These are phyloP conservation scores for Emydomyces testavorans DNA, from an alignment of 2,329 filamentous ascomycete species.

Conservation along the genomic window DNA sequence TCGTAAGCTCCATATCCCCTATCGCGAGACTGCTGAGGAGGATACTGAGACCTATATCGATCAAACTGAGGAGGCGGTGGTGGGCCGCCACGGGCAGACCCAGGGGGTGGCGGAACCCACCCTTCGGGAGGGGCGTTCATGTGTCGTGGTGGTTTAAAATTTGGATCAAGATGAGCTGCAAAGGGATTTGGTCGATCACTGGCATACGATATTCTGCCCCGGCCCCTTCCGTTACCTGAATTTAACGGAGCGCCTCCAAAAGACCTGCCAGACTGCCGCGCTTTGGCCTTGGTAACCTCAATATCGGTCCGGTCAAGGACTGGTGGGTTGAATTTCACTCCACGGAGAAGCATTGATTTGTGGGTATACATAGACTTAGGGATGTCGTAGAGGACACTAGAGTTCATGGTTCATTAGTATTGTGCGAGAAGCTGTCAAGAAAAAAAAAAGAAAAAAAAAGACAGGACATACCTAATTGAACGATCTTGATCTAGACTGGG, in stretches of 20 bases:
- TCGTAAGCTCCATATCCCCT: slow-evolving; percentile 15
- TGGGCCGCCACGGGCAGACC: slow-evolving; percentile 27
- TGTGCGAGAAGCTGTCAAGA: slow-evolving; percentile 13
- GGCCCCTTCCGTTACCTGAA: slow-evolving; percentile 34
- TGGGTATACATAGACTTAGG: slow-evolving; percentile 61
- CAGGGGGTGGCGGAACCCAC: slow-evolving; percentile 23
- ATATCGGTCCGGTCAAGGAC: slow-evolving; percentile 66
- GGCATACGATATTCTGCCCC: slow-evolving; percentile 45
- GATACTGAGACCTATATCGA: slow-evolving; percentile 11
- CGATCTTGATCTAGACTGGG: slow-evolving; percentile 73
- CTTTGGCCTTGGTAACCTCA: slow-evolving; percentile 56
- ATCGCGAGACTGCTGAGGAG: slow-evolving; percentile 2
- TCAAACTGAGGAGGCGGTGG: slow-evolving; percentile 23
- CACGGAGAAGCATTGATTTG: slow-evolving; percentile 88
- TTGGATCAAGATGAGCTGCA: slow-evolving; percentile 38
- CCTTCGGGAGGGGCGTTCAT: slow-evolving; percentile 21
- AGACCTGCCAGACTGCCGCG: slow-evolving; percentile 54
- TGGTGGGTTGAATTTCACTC: slow-evolving; percentile 60
- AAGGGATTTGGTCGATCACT: slow-evolving; percentile 36
- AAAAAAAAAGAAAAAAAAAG: not conserved
- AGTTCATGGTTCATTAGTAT: slow-evolving; percentile 15
- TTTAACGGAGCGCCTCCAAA: slow-evolving; percentile 56
- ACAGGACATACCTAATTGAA: slow-evolving; percentile 60
- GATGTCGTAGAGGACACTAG: slow-evolving; percentile 74
- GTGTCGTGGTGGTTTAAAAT: slow-evolving; percentile 29